Percentiles rank a stretch among this genome's conserved stretches.
Evolutionary conservation across 2,329 filamentous ascomycete genomes (phyloP).

Genomic region (Fusarium hostae): DNA sequence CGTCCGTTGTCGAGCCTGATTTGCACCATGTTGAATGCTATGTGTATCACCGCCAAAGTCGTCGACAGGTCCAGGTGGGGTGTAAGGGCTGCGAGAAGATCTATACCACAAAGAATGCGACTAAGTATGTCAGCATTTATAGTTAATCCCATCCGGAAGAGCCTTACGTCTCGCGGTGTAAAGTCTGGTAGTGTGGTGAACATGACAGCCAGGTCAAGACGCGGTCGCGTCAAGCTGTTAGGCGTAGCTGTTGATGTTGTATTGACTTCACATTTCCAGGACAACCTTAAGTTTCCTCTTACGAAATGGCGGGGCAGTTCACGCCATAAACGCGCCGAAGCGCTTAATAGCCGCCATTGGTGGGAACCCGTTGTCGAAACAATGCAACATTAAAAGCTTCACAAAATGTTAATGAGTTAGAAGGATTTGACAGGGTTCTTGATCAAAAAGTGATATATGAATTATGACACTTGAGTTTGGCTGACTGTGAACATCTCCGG

Average conservation of each 20-base stretch:
- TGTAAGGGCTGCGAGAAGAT: slow-evolving; percentile 65
- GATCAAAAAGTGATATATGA: background rate
- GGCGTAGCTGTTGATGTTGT: slow-evolving; percentile 28
- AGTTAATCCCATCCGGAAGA: background rate
- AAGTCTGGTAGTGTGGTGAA: slow-evolving; percentile 74
- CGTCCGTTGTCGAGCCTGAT: slow-evolving; percentile 53
- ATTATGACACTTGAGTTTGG: slow-evolving; percentile 3
- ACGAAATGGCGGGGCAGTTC: slow-evolving; percentile 32
- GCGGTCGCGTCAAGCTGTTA: slow-evolving; percentile 29
- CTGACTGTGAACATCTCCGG: background rate
- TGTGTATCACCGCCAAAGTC: slow-evolving; percentile 45
- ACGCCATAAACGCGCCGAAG: slow-evolving; percentile 33
- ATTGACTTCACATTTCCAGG: slow-evolving; percentile 25
- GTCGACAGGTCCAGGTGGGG: slow-evolving; percentile 50
- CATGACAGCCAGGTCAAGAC: slow-evolving; percentile 54
- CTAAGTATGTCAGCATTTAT: slow-evolving; percentile 54
- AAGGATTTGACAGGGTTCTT: background rate
- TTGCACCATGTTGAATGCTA: slow-evolving; percentile 46
- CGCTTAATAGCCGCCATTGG: slow-evolving; percentile 41
- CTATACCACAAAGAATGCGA: slow-evolving; percentile 80
- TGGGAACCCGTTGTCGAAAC: slow-evolving; percentile 6
- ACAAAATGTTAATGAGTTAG: background rate
- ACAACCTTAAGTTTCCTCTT: slow-evolving; percentile 13
- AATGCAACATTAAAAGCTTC: slow-evolving; percentile 23
- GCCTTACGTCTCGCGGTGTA: slow-evolving; percentile 74